Conservation (phyloP, 177 flowering plant genomes). For the Telopea speciosissima region DNA sequence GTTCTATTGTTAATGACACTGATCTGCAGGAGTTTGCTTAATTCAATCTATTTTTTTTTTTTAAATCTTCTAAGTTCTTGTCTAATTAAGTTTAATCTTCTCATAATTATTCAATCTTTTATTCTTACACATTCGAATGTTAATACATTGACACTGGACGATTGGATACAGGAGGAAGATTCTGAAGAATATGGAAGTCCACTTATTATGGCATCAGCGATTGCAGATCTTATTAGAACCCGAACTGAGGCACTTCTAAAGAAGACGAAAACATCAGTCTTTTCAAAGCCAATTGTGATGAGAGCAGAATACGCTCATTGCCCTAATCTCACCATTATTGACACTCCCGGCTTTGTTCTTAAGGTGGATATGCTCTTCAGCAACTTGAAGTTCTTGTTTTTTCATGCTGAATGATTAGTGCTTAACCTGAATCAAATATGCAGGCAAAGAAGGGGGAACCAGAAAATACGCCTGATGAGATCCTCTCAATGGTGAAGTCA, state of each 20-base stretch:
- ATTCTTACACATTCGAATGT: too few relatives aligned
- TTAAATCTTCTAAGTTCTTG: neutral
- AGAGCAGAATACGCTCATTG: slow-evolving; percentile 98
- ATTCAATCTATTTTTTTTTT: too few relatives aligned
- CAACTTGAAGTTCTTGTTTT: neutral
- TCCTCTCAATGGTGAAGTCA: slow-evolving; percentile 91
- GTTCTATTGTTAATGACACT: neutral
- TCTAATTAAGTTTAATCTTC: too few relatives aligned
- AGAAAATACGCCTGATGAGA: slow-evolving; percentile 90
- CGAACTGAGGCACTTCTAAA: slow-evolving; percentile 75
- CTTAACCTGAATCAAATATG: slow-evolving; percentile 6
- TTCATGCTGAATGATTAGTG: neutral
- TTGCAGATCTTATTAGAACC: slow-evolving; percentile 83
- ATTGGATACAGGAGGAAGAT: slow-evolving; percentile 74
- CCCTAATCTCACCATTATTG: slow-evolving; percentile 94
- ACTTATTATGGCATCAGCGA: slow-evolving; percentile 54
- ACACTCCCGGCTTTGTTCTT: slow-evolving; percentile 96
- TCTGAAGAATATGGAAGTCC: slow-evolving; percentile 95
- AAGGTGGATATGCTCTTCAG: slow-evolving; percentile 42
- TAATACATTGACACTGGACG: neutral
- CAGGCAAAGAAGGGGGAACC: slow-evolving; percentile 99
- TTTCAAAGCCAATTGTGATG: slow-evolving; percentile 93
- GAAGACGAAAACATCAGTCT: slow-evolving; percentile 71
- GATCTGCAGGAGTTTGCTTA: neutral
- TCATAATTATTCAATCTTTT: too few relatives aligned